Evolutionary conservation across 768 basidiomycete species (phyloP), one percentile per base, ranked within the genome.

Genomic region (Termitomyces sp.): DNA sequence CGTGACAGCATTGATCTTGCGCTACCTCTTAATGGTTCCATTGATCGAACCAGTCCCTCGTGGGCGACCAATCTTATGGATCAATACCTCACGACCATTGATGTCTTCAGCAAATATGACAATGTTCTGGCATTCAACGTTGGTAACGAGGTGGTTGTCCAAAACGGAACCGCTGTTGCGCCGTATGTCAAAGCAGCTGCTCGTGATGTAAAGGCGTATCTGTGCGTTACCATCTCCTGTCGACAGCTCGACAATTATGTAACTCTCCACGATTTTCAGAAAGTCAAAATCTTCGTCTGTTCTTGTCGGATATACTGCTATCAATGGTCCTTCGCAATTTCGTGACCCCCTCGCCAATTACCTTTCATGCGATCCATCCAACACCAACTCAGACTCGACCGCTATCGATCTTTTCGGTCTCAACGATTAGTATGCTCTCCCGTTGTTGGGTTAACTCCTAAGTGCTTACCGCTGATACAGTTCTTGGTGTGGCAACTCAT

Each of bases 171-270:
- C 16, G 77, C 76, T 35, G 84, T 88, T 11, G 85, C 88, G 16
- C 83, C 93, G 6, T 97, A 84, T 72, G 84, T 97, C 70, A 96
- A 95, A 73, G 94, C 94, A 42, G 95, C 95, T 24, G 92, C 93
- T 32, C 87, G 95, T 42, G 95, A 97, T 71, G 77, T 85, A 65
- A 94, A 87, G 71, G 84, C 94, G 7, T 96, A 94, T 73, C 79
- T 97, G 85, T 90, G 63, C 68, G 87, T 77, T 18, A n/a, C 62
- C 33, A 54, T 38, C 32, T 59, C 24, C 55, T 32, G 33, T 38
- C 45, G 22, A 38, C 54, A 20, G 53, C 13, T n/a, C n/a, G 48
- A 46, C 39, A 18, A 44, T 35, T 22, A n/a, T n/a, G n/a, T n/a
- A 42, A 51, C 4, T 48, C 53, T 66, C 59, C 13, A 52, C 22